Evolutionary conservation across 2,329 filamentous ascomycete species (phyloP), one percentile per base, ranked within the genome.

Genomic region (Stemphylium lycopersici): DNA sequence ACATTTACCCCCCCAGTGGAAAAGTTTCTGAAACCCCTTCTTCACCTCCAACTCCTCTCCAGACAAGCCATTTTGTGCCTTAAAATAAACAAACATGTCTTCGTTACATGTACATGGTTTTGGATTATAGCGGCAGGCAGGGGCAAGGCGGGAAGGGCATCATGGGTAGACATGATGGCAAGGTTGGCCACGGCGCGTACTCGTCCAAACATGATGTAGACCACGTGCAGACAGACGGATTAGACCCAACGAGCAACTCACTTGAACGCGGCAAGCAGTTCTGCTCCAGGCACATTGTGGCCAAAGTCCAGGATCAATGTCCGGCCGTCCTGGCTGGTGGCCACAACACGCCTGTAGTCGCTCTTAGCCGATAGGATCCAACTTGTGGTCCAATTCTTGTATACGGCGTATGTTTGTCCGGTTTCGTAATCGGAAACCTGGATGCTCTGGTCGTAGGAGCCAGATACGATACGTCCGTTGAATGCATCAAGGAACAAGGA

Each of bases 291-390:
- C 49, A 85, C 76, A 15, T 80, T 78, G 67, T 83, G 84, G 13
- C 86, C 95, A 78, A 98, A 99, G 78, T 99, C 95, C 82, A 98
- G 88, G 56, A 99, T 89, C 54, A 98, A 79, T 46, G 96, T 92
- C 71, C 96, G 89, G 31, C 93, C 90, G 69, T 97, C 93, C 76
- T 99, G 95, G 44, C 93, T 95, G 0, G 93, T 96, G 66, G 91
- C 95, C 58, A 99, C 90, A 59, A 99, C 95, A 58, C 95, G 87
- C 55, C 93, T 84, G 76, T 98, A 98, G 72, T 99, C 93, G 59
- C 90, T 93, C 82, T 97, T 97, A 46, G 95, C 95, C 61, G 91
- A 93, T 55, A 99, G 79, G 69, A 99, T 96, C 95, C 95, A 99
- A 76, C 91, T 96, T 10, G 89, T 89, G 54, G 96, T 96, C 92